Evolutionary conservation across 1,284 basidiomycete species (phyloP).

Genomic region (Ustanciosporium gigantosporum): DNA sequence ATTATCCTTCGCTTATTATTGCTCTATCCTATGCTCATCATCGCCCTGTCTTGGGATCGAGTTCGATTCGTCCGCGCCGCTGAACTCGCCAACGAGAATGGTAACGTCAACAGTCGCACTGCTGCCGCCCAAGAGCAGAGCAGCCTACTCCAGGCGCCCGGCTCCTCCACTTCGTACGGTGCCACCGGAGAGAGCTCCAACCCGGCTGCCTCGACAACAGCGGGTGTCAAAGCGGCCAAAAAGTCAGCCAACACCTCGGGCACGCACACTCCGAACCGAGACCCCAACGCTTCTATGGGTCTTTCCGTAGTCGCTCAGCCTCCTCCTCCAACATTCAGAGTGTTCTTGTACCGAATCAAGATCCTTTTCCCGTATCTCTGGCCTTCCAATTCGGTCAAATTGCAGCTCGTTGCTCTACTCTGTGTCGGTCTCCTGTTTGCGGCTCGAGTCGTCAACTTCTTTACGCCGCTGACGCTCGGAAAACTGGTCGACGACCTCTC

Average conservation of each 20-base stretch:
- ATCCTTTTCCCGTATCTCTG: slow-evolving; percentile 78
- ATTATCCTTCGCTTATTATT: slow-evolving; percentile 43
- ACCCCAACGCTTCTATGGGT: slow-evolving; percentile 52
- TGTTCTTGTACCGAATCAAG: slow-evolving; percentile 63
- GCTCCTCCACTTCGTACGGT: slow-evolving; percentile 20
- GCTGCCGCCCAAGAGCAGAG: slow-evolving; percentile 4
- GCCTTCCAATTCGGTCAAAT: slow-evolving; percentile 70
- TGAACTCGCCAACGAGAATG: slow-evolving; percentile 20
- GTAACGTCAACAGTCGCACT: slow-evolving; percentile 10
- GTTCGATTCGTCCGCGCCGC: slow-evolving; percentile 42
- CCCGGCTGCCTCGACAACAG: not conserved
- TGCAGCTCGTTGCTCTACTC: slow-evolving; percentile 73
- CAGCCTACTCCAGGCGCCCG: slow-evolving; percentile 20
- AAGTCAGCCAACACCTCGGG: slow-evolving; percentile 16
- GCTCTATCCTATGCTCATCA: slow-evolving; percentile 42
- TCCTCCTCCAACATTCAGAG: slow-evolving; percentile 49
- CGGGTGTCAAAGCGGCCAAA: not conserved
- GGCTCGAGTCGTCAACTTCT: slow-evolving; percentile 76
- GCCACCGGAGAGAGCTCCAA: slow-evolving; percentile 12
- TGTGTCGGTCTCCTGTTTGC: slow-evolving; percentile 73
- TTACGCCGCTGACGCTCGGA: slow-evolving; percentile 75
- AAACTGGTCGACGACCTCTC: slow-evolving; percentile 66
- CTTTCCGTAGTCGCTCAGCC: slow-evolving; percentile 43
- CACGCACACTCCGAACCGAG: slow-evolving; percentile 21
- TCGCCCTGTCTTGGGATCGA: slow-evolving; percentile 42